Evolutionary conservation across 345 rosid genomes (phyloP).

Genomic region (Populus tremula): DNA sequence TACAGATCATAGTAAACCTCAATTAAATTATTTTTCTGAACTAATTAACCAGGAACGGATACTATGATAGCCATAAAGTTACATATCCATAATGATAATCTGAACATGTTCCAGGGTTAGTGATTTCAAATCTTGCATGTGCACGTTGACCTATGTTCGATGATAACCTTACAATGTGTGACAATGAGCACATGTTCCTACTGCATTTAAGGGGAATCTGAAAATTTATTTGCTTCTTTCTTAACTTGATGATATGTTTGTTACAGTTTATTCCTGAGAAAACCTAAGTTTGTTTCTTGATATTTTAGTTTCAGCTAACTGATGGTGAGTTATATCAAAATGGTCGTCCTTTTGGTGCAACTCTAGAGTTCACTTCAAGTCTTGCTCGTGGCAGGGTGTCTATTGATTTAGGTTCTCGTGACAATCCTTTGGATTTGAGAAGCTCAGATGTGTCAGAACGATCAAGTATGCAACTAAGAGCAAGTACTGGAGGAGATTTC

Average conservation of each 20-base stretch:
- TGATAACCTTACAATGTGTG: not conserved
- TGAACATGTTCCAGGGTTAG: not conserved
- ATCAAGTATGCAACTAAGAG: conserved; percentile 83
- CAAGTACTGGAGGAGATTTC: conserved; percentile 74
- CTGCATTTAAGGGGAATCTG: not conserved
- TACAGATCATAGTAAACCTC: no score
- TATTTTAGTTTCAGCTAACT: conserved; percentile 48
- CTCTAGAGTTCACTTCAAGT: conserved; percentile 47
- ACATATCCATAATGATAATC: no score
- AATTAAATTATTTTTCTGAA: no score
- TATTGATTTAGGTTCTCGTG: conserved; percentile 47
- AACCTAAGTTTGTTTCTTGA: not conserved
- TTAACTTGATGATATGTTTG: not conserved
- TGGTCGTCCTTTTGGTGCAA: conserved; percentile 47
- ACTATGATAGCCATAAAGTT: no score
- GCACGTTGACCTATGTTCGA: not conserved
- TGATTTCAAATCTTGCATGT: not conserved
- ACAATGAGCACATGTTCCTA: not conserved
- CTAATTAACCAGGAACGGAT: no score
- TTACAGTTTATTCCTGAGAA: not conserved
- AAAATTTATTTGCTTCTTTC: conserved; percentile 1
- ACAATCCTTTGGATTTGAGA: conserved; percentile 36
- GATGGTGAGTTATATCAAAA: conserved; percentile 45
- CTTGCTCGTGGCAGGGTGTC: conserved; percentile 54
- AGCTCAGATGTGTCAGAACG: conserved; percentile 83